Evolutionary conservation across 202 grass and related monocot species (phyloP), one percentile per base, ranked within the genome.

Genomic region (Alloteropsis angusta): DNA sequence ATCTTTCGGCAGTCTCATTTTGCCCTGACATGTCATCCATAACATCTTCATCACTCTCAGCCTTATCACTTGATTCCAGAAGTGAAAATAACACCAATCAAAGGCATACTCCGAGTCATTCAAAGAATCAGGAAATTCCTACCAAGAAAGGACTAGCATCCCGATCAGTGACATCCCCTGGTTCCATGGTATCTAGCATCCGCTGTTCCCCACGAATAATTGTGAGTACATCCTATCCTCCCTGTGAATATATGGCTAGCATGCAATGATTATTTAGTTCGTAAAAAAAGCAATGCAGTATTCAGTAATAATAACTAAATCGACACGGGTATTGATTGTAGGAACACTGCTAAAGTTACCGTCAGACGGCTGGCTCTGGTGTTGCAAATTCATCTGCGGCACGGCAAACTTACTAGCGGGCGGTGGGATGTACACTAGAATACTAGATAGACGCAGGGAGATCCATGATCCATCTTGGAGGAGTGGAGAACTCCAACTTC

Each of bases 141-240:
- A 22, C 35, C 54, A 84, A 80, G 75, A 83, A 75, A 41, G 65
- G 47, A 45, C 14, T 9, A 15, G 2, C 3, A 52, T 7, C 47
- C 10, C 52, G 34, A 39, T 58, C 71, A 72, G 45, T 57, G 68
- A 17, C 39, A 55, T 85, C 75, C 7, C 52, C 71, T 6, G 16
- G 23, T 60, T 70, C 30, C 32, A 32, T 50, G 8, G 43, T 28
- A 62, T 68, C 61, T 57, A 30, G 38, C 53, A 56, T 53, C 0
- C 71, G 80, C 1, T 67, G 64, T 10, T 89, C 86, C 52, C 80
- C 81, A 39, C 86, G 67, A 41, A 47, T 86, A 22, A 39, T 7
- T 13, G 87, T 89, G 81, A 78, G 73, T 82, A 42, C 39, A 39
- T 52, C 45, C 13, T 41, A 38, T 34, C 30, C 8, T n/a, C 16